Conservation (phyloP, 768 basidiomycete species). For the Tephrocybe sp. region DNA sequence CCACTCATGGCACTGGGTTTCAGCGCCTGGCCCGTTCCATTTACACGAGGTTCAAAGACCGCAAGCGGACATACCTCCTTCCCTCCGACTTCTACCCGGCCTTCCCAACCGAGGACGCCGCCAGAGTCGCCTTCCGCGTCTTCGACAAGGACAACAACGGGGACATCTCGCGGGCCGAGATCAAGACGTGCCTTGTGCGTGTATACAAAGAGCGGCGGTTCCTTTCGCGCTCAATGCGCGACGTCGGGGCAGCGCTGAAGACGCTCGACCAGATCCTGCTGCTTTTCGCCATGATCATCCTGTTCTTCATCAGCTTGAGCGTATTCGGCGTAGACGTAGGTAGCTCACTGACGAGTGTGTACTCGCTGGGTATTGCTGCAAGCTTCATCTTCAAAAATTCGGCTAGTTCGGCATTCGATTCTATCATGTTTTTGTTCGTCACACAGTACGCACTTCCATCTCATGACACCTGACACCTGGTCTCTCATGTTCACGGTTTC, state of each 20-base stretch:
- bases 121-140: constrained; percentile 68
- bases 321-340: constrained; percentile 69
- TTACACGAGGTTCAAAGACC: constrained; percentile 60
- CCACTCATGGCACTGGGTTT: neutral
- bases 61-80: constrained; percentile 57
- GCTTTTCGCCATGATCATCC: constrained; percentile 57
- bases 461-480: neutral
- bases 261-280: constrained; percentile 66
- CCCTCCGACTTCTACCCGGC: constrained; percentile 73
- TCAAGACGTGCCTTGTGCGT: constrained; percentile 66
- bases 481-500: neutral
- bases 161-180: constrained; percentile 73
- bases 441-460: constrained; percentile 63
- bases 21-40: constrained; percentile 69
- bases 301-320: constrained; percentile 74
- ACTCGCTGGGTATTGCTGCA: constrained; percentile 68
- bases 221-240: constrained; percentile 74
- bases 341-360: constrained; percentile 69
- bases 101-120: constrained; percentile 54
- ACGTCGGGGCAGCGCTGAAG: constrained; percentile 65
- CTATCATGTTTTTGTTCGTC: constrained; percentile 81
- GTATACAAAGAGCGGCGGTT: constrained; percentile 80
- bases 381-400: constrained; percentile 82
- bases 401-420: constrained; percentile 72
- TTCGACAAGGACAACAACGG: constrained; percentile 79